Evolutionary conservation across 2,329 filamentous ascomycete species (phyloP), one percentile per base, ranked within the genome.

Genomic region (Diaporthe sp.): DNA sequence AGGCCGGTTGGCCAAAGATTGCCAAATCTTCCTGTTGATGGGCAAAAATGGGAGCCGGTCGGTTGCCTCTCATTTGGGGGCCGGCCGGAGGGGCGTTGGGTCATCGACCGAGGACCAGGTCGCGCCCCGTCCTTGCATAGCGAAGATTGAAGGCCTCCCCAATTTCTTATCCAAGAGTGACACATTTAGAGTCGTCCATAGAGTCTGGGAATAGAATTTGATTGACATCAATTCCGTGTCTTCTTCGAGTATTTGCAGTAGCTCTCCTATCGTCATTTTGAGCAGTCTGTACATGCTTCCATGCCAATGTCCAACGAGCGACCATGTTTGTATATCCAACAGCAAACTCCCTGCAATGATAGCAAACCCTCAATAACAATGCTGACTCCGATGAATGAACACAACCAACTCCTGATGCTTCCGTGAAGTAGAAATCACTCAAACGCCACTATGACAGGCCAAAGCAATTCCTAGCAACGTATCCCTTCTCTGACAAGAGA

Each of bases 191-290:
- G 68, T 73, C 49, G 70, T 67, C 73, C 37, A 42, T 75, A 77
- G 73, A 73, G 47, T 61, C 73, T 71, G 73, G 67, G 44, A 77
- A 75, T 71, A 75, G 70, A 77, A 53, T 76, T 51, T 65, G 72
- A 65, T 74, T 44, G 44, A 70, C 37, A 60, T 34, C 58, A 65
- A 60, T 39, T 51, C 47, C 31, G 34, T 28, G 58, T 44, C 34
- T n/a, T 13, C 22, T 28, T 34, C 42, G 49, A 55, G 22, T 28
- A 42, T 42, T 9, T 70, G 31, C 25, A 31, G n/a, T 39, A 15
- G 49, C 34, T 34, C 15, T 37, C 25, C 53, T 31, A n/a, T 28
- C 39, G 8, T 51, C n/a, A 25, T 12, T 73, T 63, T 3, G n/a
- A 71, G 28, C 51, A 49, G 31, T 53, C 39, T 39, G 70, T 60